These are phyloP conservation scores for Venturiaceae sp. DNA, from an alignment of 2,329 filamentous ascomycete species.

Conservation along the genomic window DNA sequence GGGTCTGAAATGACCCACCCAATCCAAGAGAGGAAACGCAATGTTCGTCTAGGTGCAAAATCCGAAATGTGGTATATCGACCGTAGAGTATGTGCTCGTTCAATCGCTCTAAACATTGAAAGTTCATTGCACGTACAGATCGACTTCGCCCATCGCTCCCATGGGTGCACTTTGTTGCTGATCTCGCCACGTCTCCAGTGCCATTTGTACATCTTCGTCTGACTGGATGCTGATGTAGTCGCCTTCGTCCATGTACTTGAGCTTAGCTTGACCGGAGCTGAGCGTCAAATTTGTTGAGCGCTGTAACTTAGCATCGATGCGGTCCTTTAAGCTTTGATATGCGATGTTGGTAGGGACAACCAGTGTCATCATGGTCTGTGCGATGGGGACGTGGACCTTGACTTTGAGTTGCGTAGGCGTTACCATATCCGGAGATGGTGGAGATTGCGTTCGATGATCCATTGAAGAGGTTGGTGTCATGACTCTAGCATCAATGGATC, in stretches of 20 bases:
- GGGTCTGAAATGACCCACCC: neutral
- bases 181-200: slow-evolving; percentile 90
- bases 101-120: no score
- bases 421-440: slow-evolving; percentile 16
- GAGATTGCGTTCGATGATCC: neutral
- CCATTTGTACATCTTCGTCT: slow-evolving; percentile 93
- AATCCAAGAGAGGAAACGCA: neutral
- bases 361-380: slow-evolving; percentile 79
- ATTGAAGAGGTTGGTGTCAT: slow-evolving; percentile 21
- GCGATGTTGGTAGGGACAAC: slow-evolving; percentile 93
- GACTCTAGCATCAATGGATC: slow-evolving; percentile 24
- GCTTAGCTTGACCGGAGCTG: slow-evolving; percentile 68
- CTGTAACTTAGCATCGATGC: slow-evolving; percentile 90
- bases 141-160: slow-evolving; percentile 78
- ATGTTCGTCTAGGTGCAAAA: neutral
- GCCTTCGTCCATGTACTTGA: slow-evolving; percentile 87
- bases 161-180: slow-evolving; percentile 52
- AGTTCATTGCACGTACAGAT: slow-evolving; percentile 49
- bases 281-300: slow-evolving; percentile 80
- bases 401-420: slow-evolving; percentile 80
- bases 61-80: neutral
- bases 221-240: slow-evolving; percentile 90
- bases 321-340: slow-evolving; percentile 86
- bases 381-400: slow-evolving; percentile 71
- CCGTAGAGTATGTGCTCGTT: neutral